Percentiles rank a stretch among this genome's conserved stretches.
phyloP scores from a whole-genome alignment of 2,329 filamentous ascomycete species.

The Scleromitrula shiraiana region DNA sequence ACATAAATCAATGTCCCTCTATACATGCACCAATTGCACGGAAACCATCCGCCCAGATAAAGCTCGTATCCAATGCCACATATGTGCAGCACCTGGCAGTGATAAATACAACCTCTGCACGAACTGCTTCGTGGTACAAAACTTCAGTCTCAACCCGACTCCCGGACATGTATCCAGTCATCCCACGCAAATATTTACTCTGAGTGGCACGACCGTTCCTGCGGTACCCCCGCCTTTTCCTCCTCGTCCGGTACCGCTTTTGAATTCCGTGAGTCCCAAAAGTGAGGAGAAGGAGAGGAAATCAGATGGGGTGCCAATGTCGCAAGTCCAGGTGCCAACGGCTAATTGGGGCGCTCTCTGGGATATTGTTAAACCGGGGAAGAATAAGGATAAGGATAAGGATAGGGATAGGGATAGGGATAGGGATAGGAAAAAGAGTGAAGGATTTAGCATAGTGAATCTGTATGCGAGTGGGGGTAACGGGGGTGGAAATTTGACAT shows the following conservation, averaged over 20 bases:
- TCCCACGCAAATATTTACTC: conserved; percentile 15
- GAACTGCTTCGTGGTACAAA: conserved; percentile 22
- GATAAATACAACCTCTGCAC: conserved; percentile 22
- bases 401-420: background rate
- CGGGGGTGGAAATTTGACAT: background rate
- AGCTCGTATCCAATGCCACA: conserved; percentile 4
- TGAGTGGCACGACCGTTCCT: conserved; percentile 11
- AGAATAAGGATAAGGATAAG: conserved; percentile 11
- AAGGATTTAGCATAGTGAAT: background rate
- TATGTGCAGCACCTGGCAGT: background rate
- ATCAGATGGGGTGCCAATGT: background rate
- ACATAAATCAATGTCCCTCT: conserved; percentile 5
- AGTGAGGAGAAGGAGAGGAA: background rate
- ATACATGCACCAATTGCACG: conserved; percentile 2
- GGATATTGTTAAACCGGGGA: conserved; percentile 21
- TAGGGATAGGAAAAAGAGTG: background rate
- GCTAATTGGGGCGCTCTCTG: conserved; percentile 24
- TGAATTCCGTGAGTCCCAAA: conserved; percentile 8
- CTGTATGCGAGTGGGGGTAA: background rate
- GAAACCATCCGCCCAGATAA: conserved; percentile 3
- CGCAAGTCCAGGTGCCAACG: conserved; percentile 16
- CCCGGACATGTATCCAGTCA: conserved; percentile 9
- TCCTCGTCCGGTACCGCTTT: conserved; percentile 11
- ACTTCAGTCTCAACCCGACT: conserved; percentile 15
- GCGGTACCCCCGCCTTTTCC: conserved; percentile 13